Percentiles rank a stretch among this genome's conserved stretches.
Evolutionary conservation across 2,329 filamentous ascomycete genomes (phyloP).

Genomic region (Tricladium varicosporioides): DNA sequence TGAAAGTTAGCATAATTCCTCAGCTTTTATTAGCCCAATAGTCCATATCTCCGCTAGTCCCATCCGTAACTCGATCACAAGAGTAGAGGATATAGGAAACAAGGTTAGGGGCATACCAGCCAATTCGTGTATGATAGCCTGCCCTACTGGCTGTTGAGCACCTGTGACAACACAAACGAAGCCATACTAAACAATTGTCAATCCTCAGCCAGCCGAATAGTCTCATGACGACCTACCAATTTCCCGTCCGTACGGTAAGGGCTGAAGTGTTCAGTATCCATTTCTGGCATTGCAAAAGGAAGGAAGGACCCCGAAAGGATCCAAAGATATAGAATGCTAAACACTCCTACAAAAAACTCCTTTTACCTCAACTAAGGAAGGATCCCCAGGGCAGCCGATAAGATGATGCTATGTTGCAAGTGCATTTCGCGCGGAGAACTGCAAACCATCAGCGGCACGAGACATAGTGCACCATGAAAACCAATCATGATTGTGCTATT

Average conservation of each 20-base stretch:
- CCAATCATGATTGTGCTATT: slow-evolving; percentile 5
- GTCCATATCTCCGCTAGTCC: no score
- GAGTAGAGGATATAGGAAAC: no score
- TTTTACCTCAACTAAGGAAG: not conserved
- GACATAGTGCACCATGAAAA: not conserved
- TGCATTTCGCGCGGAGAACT: slow-evolving; percentile 7
- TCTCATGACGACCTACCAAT: slow-evolving; percentile 18
- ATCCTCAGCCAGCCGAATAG: not conserved
- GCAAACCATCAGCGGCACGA: not conserved
- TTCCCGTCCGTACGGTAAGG: slow-evolving; percentile 32
- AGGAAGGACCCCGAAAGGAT: not conserved
- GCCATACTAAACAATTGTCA: slow-evolving; percentile 47
- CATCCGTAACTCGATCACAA: no score
- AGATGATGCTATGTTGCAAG: not conserved
- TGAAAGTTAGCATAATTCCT: slow-evolving; percentile 11
- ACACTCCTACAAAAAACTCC: not conserved
- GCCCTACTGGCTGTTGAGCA: slow-evolving; percentile 58
- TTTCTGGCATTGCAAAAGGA: slow-evolving; percentile 2
- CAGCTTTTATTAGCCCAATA: not conserved
- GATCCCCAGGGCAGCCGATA: not conserved
- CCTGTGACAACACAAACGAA: slow-evolving; percentile 65
- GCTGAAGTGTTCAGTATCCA: slow-evolving; percentile 30
- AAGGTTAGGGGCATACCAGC: slow-evolving; percentile 44
- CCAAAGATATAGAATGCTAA: not conserved
- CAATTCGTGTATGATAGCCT: slow-evolving; percentile 57